Base-by-base conservation (phyloP, 148 eudicot species). In the Limonium bicolor region DNA sequence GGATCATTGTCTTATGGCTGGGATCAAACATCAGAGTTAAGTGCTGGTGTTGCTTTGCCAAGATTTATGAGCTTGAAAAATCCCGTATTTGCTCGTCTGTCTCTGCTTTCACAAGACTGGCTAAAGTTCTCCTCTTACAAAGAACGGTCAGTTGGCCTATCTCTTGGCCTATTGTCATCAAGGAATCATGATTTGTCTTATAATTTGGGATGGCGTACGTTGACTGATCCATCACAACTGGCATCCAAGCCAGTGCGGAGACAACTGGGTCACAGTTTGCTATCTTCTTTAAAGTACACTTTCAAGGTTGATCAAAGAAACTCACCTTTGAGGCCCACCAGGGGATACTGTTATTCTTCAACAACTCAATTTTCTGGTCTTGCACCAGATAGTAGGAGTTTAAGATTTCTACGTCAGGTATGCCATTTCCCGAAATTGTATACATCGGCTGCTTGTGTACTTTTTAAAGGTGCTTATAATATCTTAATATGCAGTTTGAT, bases 41-140 rank as follows among this genome's bases (percentile, higher is more conserved):
- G 99, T 56, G 58, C 72, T 54, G 95, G 99, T 50, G 72, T 81
- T 53, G 51, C 81, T 53, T 49, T 90, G 50, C 95, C 99, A 32
- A 71, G 82, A 63, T 59, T 71, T 53, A 65, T 58, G 47, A 25
- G 58, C 41, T 54, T 72, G 58, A 30, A 56, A 26, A 62, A 76
- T 47, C 99, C 95, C 20, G 55, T 90, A 46, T 55, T 60, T 39
- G 88, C 93, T 50, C 80, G 99, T 50, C 72, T 64, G 40, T 85
- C 77, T 39, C 49, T 90, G 46, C 78, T 78, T 41, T 90, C 95
- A 41, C 85, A 78, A 73, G 99, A 90, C 58, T 85, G 95, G 99
- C 46, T 73, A 41, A 73, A 73, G 58, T 71, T 78, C 38, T 80
- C 99, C 53, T 85, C 99, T 14, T 85, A 75, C 61, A 85, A 80